These are phyloP conservation scores for Euclidium syriacum DNA, from an alignment of 345 rosid species.

Conservation along the genomic window DNA sequence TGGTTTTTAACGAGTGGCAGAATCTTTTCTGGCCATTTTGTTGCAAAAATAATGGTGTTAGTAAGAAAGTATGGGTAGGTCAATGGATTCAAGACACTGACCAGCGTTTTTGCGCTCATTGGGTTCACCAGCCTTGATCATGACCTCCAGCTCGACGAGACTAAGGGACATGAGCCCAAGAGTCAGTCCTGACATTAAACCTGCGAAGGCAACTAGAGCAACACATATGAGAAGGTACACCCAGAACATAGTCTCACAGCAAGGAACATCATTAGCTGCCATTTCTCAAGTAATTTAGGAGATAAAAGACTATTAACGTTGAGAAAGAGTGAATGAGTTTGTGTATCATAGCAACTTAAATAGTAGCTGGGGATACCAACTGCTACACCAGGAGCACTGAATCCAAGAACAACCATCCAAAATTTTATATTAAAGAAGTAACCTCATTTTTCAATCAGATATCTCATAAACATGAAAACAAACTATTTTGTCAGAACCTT, in stretches of 20 bases:
- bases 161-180: constrained; percentile 92
- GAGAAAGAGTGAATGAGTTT: constrained; percentile 19
- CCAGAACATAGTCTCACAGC: constrained; percentile 88
- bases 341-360: constrained; percentile 12
- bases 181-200: constrained; percentile 90
- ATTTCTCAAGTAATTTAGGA: constrained; percentile 21
- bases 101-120: constrained; percentile 71
- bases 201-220: constrained; percentile 65
- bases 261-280: constrained; percentile 91
- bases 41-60: not conserved
- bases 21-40: constrained; percentile 53
- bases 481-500: not conserved
- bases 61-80: not conserved
- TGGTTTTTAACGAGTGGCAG: constrained; percentile 78
- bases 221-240: constrained; percentile 48
- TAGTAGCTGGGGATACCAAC: constrained; percentile 17
- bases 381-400: constrained; percentile 27
- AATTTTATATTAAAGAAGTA: not conserved
- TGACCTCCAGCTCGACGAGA: constrained; percentile 79
- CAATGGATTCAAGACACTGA: constrained; percentile 3
- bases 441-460: not conserved
- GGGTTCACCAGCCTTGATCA: constrained; percentile 71
- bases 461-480: not conserved
- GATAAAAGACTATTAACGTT: not conserved
- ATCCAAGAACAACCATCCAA: constrained; percentile 29